phyloP scores from a whole-genome alignment of 2,329 filamentous ascomycete species.

The Penicillium crustosum region DNA sequence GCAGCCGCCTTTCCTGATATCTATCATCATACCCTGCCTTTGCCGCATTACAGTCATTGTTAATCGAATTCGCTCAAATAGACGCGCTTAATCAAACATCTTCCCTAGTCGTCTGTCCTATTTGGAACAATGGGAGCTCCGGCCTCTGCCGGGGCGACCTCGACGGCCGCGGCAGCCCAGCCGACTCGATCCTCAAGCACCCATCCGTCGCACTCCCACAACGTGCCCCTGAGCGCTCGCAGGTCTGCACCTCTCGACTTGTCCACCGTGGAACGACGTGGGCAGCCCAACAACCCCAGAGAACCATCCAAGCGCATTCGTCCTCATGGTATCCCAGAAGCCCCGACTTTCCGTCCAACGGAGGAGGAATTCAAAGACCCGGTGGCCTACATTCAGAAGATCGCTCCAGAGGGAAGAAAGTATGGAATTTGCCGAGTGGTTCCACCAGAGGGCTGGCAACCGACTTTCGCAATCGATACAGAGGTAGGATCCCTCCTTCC shows the following conservation, averaged over 20 bases:
- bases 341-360: conserved; percentile 85
- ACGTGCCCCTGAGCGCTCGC: conserved; percentile 63
- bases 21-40: conserved; percentile 32
- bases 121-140: conserved; percentile 47
- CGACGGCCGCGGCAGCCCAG: conserved; percentile 31
- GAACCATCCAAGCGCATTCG: conserved; percentile 75
- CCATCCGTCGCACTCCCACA: conserved; percentile 47
- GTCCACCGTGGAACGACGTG: conserved; percentile 85
- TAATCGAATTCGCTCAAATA: conserved; percentile 23
- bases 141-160: conserved; percentile 43
- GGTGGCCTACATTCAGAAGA: conserved; percentile 89
- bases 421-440: conserved; percentile 96
- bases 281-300: conserved; percentile 72
- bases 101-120: conserved; percentile 8
- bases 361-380: conserved; percentile 95
- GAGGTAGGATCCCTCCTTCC: conserved; percentile 62
- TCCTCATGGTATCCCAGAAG: conserved; percentile 82
- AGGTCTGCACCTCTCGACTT: conserved; percentile 73
- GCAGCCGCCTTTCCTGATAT: conserved; percentile 13
- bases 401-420: conserved; percentile 77
- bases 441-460: conserved; percentile 90
- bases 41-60: conserved; percentile 32
- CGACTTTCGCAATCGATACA: conserved; percentile 92
- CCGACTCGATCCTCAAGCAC: conserved; percentile 44
- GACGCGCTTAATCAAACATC: conserved; percentile 24